These are phyloP conservation scores for Citropsis articulata DNA, from an alignment of 345 rosid species.

Conservation along the genomic window DNA sequence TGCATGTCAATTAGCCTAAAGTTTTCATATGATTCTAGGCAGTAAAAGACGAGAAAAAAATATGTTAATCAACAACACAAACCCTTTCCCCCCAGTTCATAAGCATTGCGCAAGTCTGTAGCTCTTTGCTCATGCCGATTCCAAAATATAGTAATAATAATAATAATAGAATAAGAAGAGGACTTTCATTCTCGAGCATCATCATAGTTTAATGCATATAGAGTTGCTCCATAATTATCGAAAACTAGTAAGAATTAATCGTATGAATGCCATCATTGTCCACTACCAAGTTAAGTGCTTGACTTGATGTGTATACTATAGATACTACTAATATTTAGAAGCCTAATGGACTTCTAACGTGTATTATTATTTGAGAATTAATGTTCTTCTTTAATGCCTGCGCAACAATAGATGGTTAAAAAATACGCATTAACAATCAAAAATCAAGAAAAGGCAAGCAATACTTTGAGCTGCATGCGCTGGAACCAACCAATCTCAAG, in stretches of 20 bases:
- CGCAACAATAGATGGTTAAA: not conserved
- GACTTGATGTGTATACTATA: not conserved
- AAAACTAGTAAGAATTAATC: not conserved
- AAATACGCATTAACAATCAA: not conserved
- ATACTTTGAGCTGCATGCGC: not conserved
- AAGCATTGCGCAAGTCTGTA: no score
- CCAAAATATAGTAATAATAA: not conserved
- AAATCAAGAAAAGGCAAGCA: not conserved
- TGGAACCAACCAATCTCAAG: slow-evolving; percentile 6
- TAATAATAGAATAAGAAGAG: not conserved
- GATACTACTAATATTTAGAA: not conserved
- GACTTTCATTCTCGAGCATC: slow-evolving; percentile 6
- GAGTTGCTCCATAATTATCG: not conserved
- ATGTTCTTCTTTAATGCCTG: not conserved
- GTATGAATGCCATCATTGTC: slow-evolving; percentile 2
- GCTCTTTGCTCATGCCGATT: not conserved
- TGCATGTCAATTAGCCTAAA: not conserved
- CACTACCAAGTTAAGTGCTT: not conserved
- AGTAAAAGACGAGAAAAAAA: not conserved
- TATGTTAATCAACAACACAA: not conserved
- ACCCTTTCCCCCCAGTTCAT: no score
- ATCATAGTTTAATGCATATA: not conserved
- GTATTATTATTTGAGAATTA: not conserved
- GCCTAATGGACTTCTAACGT: slow-evolving; percentile 7
- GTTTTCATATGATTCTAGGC: not conserved